Base-by-base conservation (phyloP, 768 basidiomycete genomes). In the Boletus speciosus region DNA sequence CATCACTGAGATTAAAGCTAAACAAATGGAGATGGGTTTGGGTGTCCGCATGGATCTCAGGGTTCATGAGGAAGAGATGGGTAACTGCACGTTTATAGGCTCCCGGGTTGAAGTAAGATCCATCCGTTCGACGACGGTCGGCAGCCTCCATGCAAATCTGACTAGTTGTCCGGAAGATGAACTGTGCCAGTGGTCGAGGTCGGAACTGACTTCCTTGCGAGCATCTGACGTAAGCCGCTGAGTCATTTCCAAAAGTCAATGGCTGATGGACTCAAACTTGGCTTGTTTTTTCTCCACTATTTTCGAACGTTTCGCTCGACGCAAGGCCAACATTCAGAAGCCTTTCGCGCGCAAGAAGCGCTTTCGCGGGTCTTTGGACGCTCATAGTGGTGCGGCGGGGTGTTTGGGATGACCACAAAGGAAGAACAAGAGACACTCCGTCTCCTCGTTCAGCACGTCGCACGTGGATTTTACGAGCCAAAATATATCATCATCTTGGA, bases 381-480 rank as follows among this genome's bases (percentile, higher is more conserved):
- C 41, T 50, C 23, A 36, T 35, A 43, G 54, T 42, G 51, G 36
- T 40, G 55, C 38, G 59, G 56, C 34, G 42, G 61, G 53, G 60
- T 34, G 40, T 48, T 37, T 52, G 15, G 40, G 54, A 85, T 85
- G 83, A 76, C 83, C 49, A 85, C 81, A 46, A 86, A 87, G 67
- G 89, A 90, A 67, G 89, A 90, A 65, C 83, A 86, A 74, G 88
- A 90, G 70, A 83, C 81, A 2, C 84, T 94, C 51, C 86, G 85
- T 70, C 82, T 85, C 55, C 86, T 99, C 62, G 91, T 97, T 60
- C 93, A 97, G 69, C 88, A 92, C 75, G 93, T 96, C 67, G 84
- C 88, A 43, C 84, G 96, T 64, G 86, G 89, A 34, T 98, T 99
- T 74, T 99, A 98, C 74, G 97, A 98, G 70, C 78, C 91, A 42